Conservation (phyloP, 2,329 filamentous ascomycete genomes). For the Venturia pyrina region DNA sequence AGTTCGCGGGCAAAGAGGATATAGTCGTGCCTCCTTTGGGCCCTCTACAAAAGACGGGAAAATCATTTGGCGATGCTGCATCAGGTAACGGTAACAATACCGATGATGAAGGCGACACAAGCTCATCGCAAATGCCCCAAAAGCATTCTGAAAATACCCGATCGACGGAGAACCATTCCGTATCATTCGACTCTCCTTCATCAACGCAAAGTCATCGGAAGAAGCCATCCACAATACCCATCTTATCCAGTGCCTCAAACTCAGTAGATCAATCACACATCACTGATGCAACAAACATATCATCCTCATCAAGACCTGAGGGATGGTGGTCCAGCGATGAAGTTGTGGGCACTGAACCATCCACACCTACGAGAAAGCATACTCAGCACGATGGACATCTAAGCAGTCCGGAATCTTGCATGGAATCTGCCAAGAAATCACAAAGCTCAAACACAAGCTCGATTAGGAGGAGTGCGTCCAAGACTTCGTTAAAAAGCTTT, state of each 20-base stretch:
- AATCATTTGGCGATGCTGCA: not conserved
- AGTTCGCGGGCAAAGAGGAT: constrained; percentile 33
- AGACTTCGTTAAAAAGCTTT: not conserved
- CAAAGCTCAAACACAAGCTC: not conserved
- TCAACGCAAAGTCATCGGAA: not conserved
- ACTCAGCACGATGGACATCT: not conserved
- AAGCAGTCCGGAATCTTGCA: not conserved
- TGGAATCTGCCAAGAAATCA: not conserved
- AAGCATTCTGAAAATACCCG: constrained; percentile 9
- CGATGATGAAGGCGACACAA: constrained; percentile 2
- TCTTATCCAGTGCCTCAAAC: not conserved
- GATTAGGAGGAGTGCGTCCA: not conserved
- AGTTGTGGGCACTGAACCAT: constrained; percentile 10
- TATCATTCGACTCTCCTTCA: constrained; percentile 1
- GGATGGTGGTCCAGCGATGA: constrained; percentile 13
- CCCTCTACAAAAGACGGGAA: not conserved
- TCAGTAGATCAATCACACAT: not conserved
- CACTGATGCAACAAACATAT: not conserved
- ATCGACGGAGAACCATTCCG: not conserved
- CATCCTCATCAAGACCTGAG: constrained; percentile 8
- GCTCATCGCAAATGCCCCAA: not conserved
- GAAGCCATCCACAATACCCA: not conserved
- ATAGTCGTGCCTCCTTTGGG: not conserved
- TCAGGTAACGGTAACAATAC: not conserved
- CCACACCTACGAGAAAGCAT: not conserved